Conservation (phyloP, 2,329 filamentous ascomycete genomes). For the Botrytis paeoniae region DNA sequence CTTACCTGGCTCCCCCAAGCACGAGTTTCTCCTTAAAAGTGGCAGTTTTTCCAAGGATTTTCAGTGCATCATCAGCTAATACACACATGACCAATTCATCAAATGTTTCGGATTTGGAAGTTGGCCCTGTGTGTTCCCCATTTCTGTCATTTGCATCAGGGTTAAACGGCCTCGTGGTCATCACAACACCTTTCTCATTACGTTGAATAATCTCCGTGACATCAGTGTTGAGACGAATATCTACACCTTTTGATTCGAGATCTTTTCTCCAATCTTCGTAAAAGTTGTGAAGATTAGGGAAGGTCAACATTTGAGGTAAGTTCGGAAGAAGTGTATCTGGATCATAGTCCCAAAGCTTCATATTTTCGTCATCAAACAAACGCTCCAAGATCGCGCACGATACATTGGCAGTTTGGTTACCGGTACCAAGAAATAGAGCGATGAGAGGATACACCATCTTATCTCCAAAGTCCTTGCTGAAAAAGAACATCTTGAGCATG, state of each 20-base stretch:
- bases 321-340: conserved; percentile 54
- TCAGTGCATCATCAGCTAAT: conserved; percentile 61
- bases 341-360: conserved; percentile 60
- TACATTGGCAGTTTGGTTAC: conserved; percentile 71
- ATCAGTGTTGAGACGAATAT: conserved; percentile 55
- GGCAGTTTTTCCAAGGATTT: conserved; percentile 55
- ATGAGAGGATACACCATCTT: conserved; percentile 69
- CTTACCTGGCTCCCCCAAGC: conserved; percentile 60
- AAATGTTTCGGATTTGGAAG: conserved; percentile 51
- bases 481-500: conserved; percentile 65
- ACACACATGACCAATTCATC: conserved; percentile 67
- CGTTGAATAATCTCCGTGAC: conserved; percentile 52
- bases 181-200: conserved; percentile 49
- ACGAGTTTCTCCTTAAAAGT: conserved; percentile 62
- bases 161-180: conserved; percentile 45
- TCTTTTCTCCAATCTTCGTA: conserved; percentile 58
- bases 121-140: conserved; percentile 40
- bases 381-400: conserved; percentile 64
- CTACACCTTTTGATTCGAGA: conserved; percentile 52
- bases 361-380: conserved; percentile 56
- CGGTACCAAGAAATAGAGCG: conserved; percentile 68
- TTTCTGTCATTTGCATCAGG: conserved; percentile 50
- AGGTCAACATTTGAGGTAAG: conserved; percentile 63
- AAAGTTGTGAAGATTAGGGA: conserved; percentile 59
- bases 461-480: conserved; percentile 67